Base-by-base conservation (phyloP, 306 rosid genomes). In the Vachellia pachyceras region DNA sequence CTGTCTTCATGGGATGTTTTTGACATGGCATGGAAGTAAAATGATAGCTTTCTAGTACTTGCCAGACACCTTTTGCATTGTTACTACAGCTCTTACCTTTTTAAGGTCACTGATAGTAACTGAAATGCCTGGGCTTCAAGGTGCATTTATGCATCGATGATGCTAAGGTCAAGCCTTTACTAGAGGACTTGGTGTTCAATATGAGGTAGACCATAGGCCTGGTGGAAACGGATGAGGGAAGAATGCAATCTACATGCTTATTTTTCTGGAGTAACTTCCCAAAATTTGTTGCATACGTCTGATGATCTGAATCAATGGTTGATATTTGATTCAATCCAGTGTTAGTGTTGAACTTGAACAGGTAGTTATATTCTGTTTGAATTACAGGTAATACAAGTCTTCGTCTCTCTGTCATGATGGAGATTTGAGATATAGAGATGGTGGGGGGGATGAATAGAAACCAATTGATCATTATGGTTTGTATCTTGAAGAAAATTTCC, bases 371-470 rank as follows among this genome's bases (percentile, higher is more conserved):
- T 42, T 20, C 7, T 22, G 39, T 41, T 45, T n/a, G 40, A 69
- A 22, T 13, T 69, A 12, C 52, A 1, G 36, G 50, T 44, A 23
- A 22, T 69, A 22, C 12, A 44, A 42, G 22, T 69, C 57, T 70
- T 40, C 9, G 29, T 45, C 73, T 20, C 52, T 40, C 18, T 69
- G 5, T 69, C 54, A 41, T 35, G 36, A 20, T 41, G 73, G 54
- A 69, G 54, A 69, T 42, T 25, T 41, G 54, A 69, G 76, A 29
- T 36, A 29, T 4, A 71, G 60, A 71, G 58, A 71, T 71, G 40
- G 37, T 29, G 60, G 8, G 23, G 7, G 25, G 18, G n/a, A 46
- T 46, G 29, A 69, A 12, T 69, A 44, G 42, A 3, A 45, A 17
- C 57, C 75, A 23, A 23, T 45, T 70, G 11, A 42, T 25, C 22